phyloP scores from a whole-genome alignment of 306 rosid genomes.

The Inga oerstediana region DNA sequence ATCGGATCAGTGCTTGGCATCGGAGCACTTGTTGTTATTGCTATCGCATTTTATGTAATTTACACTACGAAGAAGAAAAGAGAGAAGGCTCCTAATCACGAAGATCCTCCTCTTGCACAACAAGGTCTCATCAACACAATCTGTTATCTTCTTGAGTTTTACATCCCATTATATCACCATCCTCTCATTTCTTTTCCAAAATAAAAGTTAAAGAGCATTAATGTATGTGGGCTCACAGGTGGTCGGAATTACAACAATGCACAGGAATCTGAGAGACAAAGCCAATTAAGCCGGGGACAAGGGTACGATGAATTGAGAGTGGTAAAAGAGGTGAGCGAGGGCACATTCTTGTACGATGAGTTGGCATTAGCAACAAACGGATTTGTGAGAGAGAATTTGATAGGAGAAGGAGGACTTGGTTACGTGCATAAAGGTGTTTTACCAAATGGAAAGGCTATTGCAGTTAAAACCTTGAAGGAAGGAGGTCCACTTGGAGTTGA shows the following conservation, averaged over 20 bases:
- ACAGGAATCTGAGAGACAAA: background rate
- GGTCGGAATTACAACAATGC: conserved; percentile 45
- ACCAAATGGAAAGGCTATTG: conserved; percentile 77
- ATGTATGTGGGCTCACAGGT: conserved; percentile 28
- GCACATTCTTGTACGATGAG: conserved; percentile 81
- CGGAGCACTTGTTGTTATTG: conserved; percentile 42
- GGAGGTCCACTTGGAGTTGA: conserved; percentile 85
- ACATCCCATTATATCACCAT: background rate
- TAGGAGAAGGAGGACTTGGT: conserved; percentile 94
- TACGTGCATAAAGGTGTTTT: conserved; percentile 83
- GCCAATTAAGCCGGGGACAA: background rate
- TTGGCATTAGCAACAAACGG: conserved; percentile 68
- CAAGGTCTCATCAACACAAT: conserved; percentile 42
- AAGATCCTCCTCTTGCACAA: conserved; percentile 48
- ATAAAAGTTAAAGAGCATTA: background rate
- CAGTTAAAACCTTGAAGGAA: conserved; percentile 75
- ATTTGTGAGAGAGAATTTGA: conserved; percentile 52
- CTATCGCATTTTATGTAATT: conserved; percentile 43
- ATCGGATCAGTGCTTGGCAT: conserved; percentile 51
- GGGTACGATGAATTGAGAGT: background rate
- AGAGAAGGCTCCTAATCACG: conserved; percentile 52
- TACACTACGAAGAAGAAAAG: conserved; percentile 56
- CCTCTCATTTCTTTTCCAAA: background rate
- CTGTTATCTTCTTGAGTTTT: background rate
- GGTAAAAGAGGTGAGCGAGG: conserved; percentile 63